phyloP scores from a whole-genome alignment of 1,139 yeast species.

The Saccharomyces hybrid region DNA sequence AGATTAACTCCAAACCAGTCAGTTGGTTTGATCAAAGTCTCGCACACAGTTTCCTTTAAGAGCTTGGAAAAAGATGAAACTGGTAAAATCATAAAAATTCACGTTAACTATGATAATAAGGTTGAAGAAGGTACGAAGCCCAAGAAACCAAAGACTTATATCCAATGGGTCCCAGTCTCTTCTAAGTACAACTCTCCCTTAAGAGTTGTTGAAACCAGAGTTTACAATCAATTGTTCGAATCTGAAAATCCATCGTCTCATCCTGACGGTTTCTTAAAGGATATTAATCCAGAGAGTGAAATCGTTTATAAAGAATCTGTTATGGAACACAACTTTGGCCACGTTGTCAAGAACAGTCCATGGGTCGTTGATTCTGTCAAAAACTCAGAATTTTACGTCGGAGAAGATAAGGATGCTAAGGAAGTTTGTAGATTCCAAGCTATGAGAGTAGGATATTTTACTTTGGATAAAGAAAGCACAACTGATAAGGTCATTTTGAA shows the following conservation, averaged over 20 bases:
- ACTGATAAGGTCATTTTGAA: conserved; percentile 61
- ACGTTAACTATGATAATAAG: conserved; percentile 74
- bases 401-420: conserved; percentile 51
- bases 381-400: conserved; percentile 52
- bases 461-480: conserved; percentile 74
- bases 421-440: conserved; percentile 97
- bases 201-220: conserved; percentile 65
- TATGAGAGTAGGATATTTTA: conserved; percentile 91
- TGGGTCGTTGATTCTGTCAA: conserved; percentile 65
- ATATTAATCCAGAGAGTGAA: conserved; percentile 76
- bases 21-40: conserved; percentile 93
- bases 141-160: conserved; percentile 82
- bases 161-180: conserved; percentile 90
- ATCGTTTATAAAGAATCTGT: conserved; percentile 56
- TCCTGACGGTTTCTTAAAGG: conserved; percentile 82
- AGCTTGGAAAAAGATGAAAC: conserved; percentile 47
- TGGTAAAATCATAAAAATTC: conserved; percentile 63
- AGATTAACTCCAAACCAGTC: conserved; percentile 85
- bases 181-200: conserved; percentile 55
- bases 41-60: conserved; percentile 70
- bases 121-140: conserved; percentile 38
- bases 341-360: conserved; percentile 65
- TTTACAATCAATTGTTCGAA: conserved; percentile 80
- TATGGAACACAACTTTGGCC: conserved; percentile 70
- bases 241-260: conserved; percentile 86